These are phyloP conservation scores for Fusarium stilboides DNA, from an alignment of 2,329 filamentous ascomycete genomes.

Conservation along the genomic window DNA sequence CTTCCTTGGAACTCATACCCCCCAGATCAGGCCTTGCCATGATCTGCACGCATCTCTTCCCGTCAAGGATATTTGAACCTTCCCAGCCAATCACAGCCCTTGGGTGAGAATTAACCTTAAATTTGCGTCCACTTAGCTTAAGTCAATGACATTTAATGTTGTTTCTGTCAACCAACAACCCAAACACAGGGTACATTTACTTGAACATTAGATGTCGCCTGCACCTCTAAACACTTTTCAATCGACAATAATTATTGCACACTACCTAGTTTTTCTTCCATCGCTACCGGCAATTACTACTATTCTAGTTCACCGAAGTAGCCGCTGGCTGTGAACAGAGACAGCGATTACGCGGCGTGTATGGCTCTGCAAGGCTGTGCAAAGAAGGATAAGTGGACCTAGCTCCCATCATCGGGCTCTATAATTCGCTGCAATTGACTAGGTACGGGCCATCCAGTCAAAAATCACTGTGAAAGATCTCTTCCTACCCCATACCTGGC, in stretches of 20 bases:
- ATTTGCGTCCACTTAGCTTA: slow-evolving; percentile 17
- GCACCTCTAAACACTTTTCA: too few species aligned
- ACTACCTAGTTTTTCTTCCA: neutral
- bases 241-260: too few species aligned
- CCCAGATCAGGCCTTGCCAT: slow-evolving; percentile 18
- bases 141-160: slow-evolving; percentile 8
- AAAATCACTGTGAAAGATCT: too few species aligned
- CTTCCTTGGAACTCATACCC: slow-evolving; percentile 19
- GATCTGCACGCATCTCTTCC: slow-evolving; percentile 35
- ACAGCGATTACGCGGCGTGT: neutral
- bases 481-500: too few species aligned
- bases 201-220: too few species aligned
- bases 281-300: neutral
- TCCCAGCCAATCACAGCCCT: slow-evolving; percentile 24
- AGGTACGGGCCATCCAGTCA: neutral
- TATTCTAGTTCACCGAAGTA: neutral
- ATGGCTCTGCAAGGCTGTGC: slow-evolving; percentile 48
- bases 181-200: too few species aligned
- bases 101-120: slow-evolving; percentile 42
- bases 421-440: neutral
- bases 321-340: slow-evolving; percentile 6
- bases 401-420: neutral
- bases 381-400: slow-evolving; percentile 8
- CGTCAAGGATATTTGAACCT: slow-evolving; percentile 5
- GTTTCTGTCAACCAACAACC: neutral